Evolutionary conservation across 2,329 filamentous ascomycete species (phyloP).

Genomic region (Colletotrichum australisinense): DNA sequence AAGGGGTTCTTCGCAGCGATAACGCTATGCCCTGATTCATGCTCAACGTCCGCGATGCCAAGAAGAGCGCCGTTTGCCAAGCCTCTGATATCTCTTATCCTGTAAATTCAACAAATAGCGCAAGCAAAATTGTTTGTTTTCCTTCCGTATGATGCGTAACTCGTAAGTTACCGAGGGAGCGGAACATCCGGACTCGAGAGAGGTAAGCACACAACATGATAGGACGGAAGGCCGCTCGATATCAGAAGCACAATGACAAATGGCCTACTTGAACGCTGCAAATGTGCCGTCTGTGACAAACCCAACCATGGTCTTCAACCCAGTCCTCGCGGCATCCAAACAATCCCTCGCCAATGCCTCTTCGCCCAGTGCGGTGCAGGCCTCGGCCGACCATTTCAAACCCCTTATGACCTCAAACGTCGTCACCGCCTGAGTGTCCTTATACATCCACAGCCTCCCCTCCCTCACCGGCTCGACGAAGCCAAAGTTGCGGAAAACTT

Average conservation of each 20-base stretch:
- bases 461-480: slow-evolving; percentile 40
- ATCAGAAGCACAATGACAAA: no score
- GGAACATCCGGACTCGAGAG: not conserved
- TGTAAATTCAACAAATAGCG: not conserved
- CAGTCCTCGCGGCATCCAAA: slow-evolving; percentile 43
- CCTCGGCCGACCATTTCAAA: slow-evolving; percentile 43
- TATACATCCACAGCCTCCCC: slow-evolving; percentile 41
- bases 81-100: not conserved
- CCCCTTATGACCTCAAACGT: slow-evolving; percentile 49
- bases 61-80: slow-evolving; percentile 19
- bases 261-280: slow-evolving; percentile 15
- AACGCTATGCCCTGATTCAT: slow-evolving; percentile 21
- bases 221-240: not conserved
- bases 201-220: not conserved
- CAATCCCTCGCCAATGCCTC: slow-evolving; percentile 41
- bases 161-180: not conserved
- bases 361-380: slow-evolving; percentile 43
- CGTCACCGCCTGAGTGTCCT: slow-evolving; percentile 40
- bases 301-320: slow-evolving; percentile 46
- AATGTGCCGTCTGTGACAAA: slow-evolving; percentile 43
- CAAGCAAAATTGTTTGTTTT: not conserved
- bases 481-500: slow-evolving; percentile 49
- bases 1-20: not conserved
- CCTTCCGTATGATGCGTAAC: not conserved
- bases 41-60: slow-evolving; percentile 11